Evolutionary conservation across 345 rosid genomes (phyloP).

Genomic region (Limnanthes douglasii): DNA sequence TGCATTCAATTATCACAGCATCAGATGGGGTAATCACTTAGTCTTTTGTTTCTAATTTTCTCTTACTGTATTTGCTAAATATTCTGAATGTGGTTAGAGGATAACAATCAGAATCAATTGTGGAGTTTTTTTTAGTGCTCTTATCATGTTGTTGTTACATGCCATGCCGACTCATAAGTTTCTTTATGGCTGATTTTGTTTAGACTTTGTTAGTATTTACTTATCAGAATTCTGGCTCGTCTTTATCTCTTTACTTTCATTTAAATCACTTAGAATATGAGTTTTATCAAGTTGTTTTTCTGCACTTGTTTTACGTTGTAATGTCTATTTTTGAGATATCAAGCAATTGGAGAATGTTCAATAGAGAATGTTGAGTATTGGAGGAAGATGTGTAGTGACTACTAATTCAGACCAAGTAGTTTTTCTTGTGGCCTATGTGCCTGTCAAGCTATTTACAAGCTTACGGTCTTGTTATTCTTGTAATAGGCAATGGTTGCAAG

Average conservation of each 20-base stretch:
- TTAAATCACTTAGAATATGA: too few species aligned
- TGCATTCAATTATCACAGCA: constrained; percentile 86
- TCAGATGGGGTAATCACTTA: constrained; percentile 81
- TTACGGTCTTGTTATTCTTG: constrained; percentile 6
- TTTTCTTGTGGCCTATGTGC: constrained; percentile 3
- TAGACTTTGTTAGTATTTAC: too few species aligned
- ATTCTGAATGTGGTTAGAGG: too few species aligned
- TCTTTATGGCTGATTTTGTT: too few species aligned
- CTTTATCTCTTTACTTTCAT: too few species aligned
- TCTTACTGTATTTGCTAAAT: too few species aligned
- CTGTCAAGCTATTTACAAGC: constrained; percentile 3
- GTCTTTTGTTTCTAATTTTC: not conserved
- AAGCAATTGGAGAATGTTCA: constrained; percentile 2
- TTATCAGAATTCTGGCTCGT: too few species aligned
- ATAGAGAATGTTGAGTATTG: not conserved
- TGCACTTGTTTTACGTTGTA: not conserved
- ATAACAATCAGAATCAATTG: too few species aligned
- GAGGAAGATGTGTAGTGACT: not conserved
- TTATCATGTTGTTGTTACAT: too few species aligned
- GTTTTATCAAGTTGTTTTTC: constrained; percentile 1
- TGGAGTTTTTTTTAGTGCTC: too few species aligned
- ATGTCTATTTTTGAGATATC: not conserved
- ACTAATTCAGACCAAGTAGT: not conserved
- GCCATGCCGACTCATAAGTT: too few species aligned
- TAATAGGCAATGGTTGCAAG: constrained; percentile 98